Evolutionary conservation across 345 rosid genomes (phyloP).

Genomic region (Arabidopsis thaliana): DNA sequence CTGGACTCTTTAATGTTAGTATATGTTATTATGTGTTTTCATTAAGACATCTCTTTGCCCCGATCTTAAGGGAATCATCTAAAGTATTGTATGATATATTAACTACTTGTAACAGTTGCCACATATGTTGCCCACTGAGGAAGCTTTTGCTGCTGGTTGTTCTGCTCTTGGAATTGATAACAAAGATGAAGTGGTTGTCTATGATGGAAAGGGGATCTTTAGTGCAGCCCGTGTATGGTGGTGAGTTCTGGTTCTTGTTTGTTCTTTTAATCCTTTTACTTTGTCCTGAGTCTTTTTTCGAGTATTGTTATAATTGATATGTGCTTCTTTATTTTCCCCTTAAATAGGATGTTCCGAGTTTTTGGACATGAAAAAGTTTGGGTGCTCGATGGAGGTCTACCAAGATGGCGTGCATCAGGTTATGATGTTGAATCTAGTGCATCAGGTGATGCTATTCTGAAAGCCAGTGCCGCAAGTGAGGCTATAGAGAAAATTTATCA

Average conservation of each 20-base stretch:
- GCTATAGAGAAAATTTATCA: conserved; percentile 94
- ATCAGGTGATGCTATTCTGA: conserved; percentile 90
- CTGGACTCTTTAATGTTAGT: not conserved
- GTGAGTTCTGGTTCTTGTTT: conserved; percentile 55
- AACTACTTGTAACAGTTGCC: conserved; percentile 70
- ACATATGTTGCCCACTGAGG: conserved; percentile 96
- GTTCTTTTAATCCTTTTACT: not conserved
- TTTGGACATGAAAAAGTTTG: conserved; percentile 92
- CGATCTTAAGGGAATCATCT: not conserved
- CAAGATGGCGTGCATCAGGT: conserved; percentile 97
- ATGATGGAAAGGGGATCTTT: conserved; percentile 97
- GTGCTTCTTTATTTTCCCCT: conserved; percentile 17
- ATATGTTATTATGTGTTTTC: not conserved
- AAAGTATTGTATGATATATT: conserved; percentile 1
- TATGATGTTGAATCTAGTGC: conserved; percentile 99
- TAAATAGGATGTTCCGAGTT: conserved; percentile 88
- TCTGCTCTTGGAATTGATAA: conserved; percentile 95
- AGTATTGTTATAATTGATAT: conserved; percentile 18
- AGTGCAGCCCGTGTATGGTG: conserved; percentile 99
- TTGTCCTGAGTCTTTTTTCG: not conserved
- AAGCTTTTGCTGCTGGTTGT: conserved; percentile 96
- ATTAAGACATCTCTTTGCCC: not conserved
- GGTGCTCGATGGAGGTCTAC: conserved; percentile 98
- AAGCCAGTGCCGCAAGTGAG: conserved; percentile 97
- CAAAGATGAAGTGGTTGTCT: conserved; percentile 88